Conservation (phyloP, 2,329 filamentous ascomycete species). For the Tolypocladium paradoxum region DNA sequence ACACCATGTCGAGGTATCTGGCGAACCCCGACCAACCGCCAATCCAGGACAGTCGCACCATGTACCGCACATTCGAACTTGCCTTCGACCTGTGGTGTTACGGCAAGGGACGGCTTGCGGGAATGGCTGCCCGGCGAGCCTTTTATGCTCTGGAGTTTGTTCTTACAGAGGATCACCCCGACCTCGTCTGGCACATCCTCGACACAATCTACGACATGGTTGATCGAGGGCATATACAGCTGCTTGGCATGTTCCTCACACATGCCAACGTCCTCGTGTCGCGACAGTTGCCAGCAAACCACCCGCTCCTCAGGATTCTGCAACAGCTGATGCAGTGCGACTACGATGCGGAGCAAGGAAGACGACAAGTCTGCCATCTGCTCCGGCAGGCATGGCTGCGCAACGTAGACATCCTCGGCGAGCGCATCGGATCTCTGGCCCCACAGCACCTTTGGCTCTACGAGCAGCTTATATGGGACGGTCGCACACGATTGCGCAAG, state of each 20-base stretch:
- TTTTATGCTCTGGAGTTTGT: slow-evolving; percentile 26
- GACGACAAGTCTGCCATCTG: slow-evolving; percentile 20
- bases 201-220: slow-evolving; percentile 29
- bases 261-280: slow-evolving; percentile 18
- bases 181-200: slow-evolving; percentile 25
- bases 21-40: slow-evolving; percentile 23
- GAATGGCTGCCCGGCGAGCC: slow-evolving; percentile 23
- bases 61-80: slow-evolving; percentile 28
- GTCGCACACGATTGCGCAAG: slow-evolving; percentile 21
- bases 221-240: slow-evolving; percentile 21
- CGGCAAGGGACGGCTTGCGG: slow-evolving; percentile 23
- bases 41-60: slow-evolving; percentile 27
- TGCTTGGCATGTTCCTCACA: slow-evolving; percentile 22
- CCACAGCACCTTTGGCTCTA: slow-evolving; percentile 24
- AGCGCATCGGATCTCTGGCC: slow-evolving; percentile 17
- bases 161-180: slow-evolving; percentile 24
- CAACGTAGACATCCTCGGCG: slow-evolving; percentile 22
- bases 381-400: slow-evolving; percentile 24
- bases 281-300: slow-evolving; percentile 17
- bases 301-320: slow-evolving; percentile 22
- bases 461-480: slow-evolving; percentile 28
- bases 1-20: slow-evolving; percentile 25
- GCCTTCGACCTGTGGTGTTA: slow-evolving; percentile 25
- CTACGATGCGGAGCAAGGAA: slow-evolving; percentile 18
- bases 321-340: slow-evolving; percentile 19